Conservation (phyloP, 805 yeast species). For the Candida easanensis region DNA sequence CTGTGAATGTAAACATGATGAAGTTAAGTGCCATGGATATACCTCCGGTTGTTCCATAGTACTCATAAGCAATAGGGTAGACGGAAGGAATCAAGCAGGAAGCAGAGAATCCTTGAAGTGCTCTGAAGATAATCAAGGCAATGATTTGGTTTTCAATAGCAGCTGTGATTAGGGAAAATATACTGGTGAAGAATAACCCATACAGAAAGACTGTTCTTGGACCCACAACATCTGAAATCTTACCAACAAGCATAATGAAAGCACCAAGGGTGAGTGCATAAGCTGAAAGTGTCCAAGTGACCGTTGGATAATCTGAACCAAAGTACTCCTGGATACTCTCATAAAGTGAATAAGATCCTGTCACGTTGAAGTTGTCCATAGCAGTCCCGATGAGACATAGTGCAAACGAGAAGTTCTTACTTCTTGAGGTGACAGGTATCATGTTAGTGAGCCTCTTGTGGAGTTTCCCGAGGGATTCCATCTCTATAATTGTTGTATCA, state of each 20-base stretch:
- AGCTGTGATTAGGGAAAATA: constrained; percentile 35
- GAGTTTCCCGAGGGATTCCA: neutral
- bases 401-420: constrained; percentile 1
- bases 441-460: neutral
- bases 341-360: constrained; percentile 5
- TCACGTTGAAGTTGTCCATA: constrained; percentile 11
- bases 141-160: constrained; percentile 31
- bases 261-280: constrained; percentile 43
- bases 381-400: constrained; percentile 3
- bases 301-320: constrained; percentile 27
- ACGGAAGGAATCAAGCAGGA: constrained; percentile 39
- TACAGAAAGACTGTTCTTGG: constrained; percentile 26
- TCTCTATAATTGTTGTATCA: neutral
- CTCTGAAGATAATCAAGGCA: constrained; percentile 40
- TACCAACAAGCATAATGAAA: constrained; percentile 40
- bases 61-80: constrained; percentile 31
- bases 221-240: constrained; percentile 40
- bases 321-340: constrained; percentile 3
- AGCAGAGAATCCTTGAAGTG: constrained; percentile 44
- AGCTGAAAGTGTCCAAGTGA: constrained; percentile 39
- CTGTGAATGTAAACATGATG: constrained; percentile 27
- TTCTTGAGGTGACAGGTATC: neutral
- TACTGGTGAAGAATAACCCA: constrained; percentile 24
- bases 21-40: constrained; percentile 27
- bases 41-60: constrained; percentile 28